Conservation (phyloP, 2,329 filamentous ascomycete genomes). For the Byssochlamys sp. region DNA sequence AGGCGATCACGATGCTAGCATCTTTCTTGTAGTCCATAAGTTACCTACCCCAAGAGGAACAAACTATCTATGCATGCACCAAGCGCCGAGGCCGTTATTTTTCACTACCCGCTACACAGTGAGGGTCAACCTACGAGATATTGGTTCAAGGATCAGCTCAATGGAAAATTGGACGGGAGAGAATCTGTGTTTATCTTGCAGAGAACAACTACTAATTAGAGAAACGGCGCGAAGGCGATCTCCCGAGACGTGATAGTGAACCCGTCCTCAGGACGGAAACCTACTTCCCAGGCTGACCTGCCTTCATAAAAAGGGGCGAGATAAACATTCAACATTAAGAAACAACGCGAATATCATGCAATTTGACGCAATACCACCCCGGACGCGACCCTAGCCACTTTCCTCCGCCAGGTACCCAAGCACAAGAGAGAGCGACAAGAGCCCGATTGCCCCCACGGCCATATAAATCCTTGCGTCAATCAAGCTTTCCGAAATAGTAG, state of each 20-base stretch:
- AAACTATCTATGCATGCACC: too few species aligned
- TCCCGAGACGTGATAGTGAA: background rate
- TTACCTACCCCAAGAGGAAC: too few species aligned
- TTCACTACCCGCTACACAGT: background rate
- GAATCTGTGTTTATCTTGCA: background rate
- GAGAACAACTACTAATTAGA: background rate
- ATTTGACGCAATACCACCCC: constrained; percentile 37
- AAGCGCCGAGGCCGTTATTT: too few species aligned
- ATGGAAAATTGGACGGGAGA: background rate
- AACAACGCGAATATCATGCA: constrained; percentile 12
- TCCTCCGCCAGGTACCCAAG: constrained; percentile 31
- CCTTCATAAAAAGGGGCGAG: background rate
- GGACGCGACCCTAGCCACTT: constrained; percentile 39
- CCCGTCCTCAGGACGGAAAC: background rate
- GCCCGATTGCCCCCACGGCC: background rate
- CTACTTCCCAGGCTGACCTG: background rate
- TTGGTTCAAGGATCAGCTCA: background rate
- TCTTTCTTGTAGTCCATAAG: too few species aligned
- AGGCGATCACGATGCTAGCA: too few species aligned
- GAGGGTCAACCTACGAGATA: background rate
- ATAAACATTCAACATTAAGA: constrained; percentile 8
- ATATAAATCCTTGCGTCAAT: background rate
- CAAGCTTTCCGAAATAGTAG: background rate
- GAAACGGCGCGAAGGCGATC: background rate
- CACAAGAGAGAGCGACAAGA: constrained; percentile 4